These are phyloP conservation scores for Penicillium sclerotiorum DNA, from an alignment of 2,329 filamentous ascomycete genomes.

Conservation along the genomic window DNA sequence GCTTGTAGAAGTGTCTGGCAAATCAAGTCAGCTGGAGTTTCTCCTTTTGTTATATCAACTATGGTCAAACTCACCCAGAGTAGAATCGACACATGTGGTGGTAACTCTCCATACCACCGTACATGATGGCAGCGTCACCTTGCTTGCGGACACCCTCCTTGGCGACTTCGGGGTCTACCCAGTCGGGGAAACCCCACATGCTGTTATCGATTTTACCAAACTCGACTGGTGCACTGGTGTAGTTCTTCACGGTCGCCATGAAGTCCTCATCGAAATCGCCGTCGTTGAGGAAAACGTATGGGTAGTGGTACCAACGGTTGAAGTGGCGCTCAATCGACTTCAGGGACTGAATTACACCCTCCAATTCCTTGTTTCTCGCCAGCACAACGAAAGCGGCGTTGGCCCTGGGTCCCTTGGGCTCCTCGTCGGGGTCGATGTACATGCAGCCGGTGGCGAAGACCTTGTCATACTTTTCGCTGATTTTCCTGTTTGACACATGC, in stretches of 20 bases:
- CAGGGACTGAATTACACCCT: slow-evolving; percentile 92
- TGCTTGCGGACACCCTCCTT: slow-evolving; percentile 97
- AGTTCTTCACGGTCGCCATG: slow-evolving; percentile 82
- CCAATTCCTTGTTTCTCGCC: slow-evolving; percentile 92
- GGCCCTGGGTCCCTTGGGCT: slow-evolving; percentile 64
- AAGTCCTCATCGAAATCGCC: slow-evolving; percentile 95
- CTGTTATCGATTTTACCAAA: slow-evolving; percentile 89
- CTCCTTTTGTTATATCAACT: no score
- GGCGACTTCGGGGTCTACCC: slow-evolving; percentile 90
- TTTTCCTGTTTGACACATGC: slow-evolving; percentile 71
- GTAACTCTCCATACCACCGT: slow-evolving; percentile 97
- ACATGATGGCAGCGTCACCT: slow-evolving; percentile 97
- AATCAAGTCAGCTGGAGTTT: no score
- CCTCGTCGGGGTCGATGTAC: slow-evolving; percentile 68
- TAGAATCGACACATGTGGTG: slow-evolving; percentile 99
- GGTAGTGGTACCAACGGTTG: slow-evolving; percentile 98
- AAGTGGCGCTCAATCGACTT: slow-evolving; percentile 99
- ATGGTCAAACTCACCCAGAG: slow-evolving; percentile 86
- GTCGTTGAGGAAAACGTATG: slow-evolving; percentile 97
- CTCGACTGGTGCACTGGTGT: slow-evolving; percentile 85
- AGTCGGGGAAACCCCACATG: slow-evolving; percentile 97
- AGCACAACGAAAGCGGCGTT: slow-evolving; percentile 96
- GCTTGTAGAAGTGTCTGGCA: slow-evolving; percentile 91
- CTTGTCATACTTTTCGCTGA: slow-evolving; percentile 95
- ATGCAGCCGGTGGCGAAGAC: slow-evolving; percentile 91